A percentile compares a stretch with the other conserved stretches of the same genome.
These are phyloP conservation scores for Brassica carinata DNA, from an alignment of 345 rosid species.

Conservation along the genomic window DNA sequence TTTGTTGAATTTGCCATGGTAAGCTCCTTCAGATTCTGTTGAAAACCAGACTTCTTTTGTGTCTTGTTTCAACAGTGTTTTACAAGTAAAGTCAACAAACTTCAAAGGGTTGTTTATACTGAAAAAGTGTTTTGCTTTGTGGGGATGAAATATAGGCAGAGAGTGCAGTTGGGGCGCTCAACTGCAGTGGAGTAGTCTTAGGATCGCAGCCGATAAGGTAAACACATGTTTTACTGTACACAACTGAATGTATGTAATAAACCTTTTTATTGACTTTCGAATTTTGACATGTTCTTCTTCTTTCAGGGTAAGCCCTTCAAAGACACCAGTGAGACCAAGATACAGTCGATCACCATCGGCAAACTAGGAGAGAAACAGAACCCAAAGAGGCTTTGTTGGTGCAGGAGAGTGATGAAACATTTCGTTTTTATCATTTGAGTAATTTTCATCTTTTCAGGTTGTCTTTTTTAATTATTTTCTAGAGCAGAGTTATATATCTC, in stretches of 20 bases:
- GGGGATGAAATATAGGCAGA: constrained; percentile 66
- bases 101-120: not conserved
- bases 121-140: constrained; percentile 8
- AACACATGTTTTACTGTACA: not conserved
- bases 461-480: not conserved
- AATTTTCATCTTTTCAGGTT: not conserved
- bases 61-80: not conserved
- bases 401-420: constrained; percentile 24
- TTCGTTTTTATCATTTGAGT: not conserved
- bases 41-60: too few relatives aligned
- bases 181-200: constrained; percentile 72
- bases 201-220: constrained; percentile 81
- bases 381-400: not conserved
- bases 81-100: not conserved
- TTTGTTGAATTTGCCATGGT: constrained; percentile 88
- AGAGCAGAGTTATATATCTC: constrained; percentile 25
- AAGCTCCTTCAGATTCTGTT: constrained; percentile 29
- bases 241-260: not conserved
- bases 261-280: not conserved
- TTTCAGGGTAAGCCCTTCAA: constrained; percentile 79
- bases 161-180: constrained; percentile 75
- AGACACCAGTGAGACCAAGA: constrained; percentile 78
- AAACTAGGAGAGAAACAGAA: constrained; percentile 20
- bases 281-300: not conserved
- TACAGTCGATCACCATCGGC: constrained; percentile 41